phyloP scores from a whole-genome alignment of 176 grass and related monocot genomes.

The Triticum urartu region DNA sequence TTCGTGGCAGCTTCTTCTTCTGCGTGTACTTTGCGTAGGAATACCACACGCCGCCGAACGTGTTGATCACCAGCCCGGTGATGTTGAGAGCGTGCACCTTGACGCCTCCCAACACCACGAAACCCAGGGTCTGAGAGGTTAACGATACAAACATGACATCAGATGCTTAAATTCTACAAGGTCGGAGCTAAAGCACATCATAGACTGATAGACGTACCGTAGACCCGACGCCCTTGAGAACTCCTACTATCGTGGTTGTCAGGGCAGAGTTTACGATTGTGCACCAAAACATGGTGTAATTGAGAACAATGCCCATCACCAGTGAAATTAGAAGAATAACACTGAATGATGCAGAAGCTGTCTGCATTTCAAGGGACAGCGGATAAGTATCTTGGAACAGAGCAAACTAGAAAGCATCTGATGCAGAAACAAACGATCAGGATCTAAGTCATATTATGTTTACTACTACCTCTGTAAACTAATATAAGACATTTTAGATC shows the following conservation, averaged over 20 bases:
- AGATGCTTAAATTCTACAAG: not conserved
- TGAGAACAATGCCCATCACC: constrained; percentile 85
- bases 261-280: constrained; percentile 95
- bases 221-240: constrained; percentile 92
- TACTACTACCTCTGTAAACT: too few relatives aligned
- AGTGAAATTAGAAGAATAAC: constrained; percentile 68
- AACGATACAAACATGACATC: not conserved
- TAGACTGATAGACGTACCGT: constrained; percentile 50
- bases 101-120: constrained; percentile 87
- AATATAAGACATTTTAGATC: too few relatives aligned
- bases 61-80: constrained; percentile 85
- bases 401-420: not conserved
- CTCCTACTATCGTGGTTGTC: constrained; percentile 94
- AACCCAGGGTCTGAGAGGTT: constrained; percentile 77
- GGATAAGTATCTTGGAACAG: not conserved
- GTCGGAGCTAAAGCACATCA: not conserved
- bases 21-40: constrained; percentile 83
- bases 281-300: constrained; percentile 98
- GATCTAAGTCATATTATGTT: not conserved
- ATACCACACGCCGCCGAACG: constrained; percentile 87
- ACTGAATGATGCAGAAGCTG: constrained; percentile 52
- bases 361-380: constrained; percentile 40
- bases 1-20: constrained; percentile 63
- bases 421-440: not conserved
- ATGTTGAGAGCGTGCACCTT: constrained; percentile 77